phyloP scores from a whole-genome alignment of 306 rosid genomes.

The Amphicarpaea edgeworthii region DNA sequence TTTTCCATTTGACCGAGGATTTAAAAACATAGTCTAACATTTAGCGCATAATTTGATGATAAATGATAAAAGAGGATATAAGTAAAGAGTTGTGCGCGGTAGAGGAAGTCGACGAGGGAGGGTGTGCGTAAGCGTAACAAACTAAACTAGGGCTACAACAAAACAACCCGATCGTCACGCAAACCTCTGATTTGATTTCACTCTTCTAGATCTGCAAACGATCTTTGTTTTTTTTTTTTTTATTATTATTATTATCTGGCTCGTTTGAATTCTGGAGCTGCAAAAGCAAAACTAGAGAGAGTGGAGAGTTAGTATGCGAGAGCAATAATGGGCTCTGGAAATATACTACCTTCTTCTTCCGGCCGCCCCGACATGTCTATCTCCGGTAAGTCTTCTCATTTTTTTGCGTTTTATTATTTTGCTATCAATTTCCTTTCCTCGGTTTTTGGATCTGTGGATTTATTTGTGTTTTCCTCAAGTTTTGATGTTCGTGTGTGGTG shows the following conservation, averaged over 20 bases:
- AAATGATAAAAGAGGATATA: too few relatives aligned
- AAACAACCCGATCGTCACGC: conserved; percentile 44
- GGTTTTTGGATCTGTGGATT: conserved; percentile 43
- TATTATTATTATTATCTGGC: too few relatives aligned
- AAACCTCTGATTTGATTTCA: conserved; percentile 44
- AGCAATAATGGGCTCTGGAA: conserved; percentile 50
- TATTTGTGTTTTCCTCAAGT: not conserved
- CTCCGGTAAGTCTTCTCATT: conserved; percentile 48
- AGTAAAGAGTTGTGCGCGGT: not conserved
- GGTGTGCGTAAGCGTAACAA: conserved; percentile 40
- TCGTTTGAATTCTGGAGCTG: too few relatives aligned
- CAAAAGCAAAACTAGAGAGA: not conserved
- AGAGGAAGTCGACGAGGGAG: not conserved
- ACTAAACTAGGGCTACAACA: conserved; percentile 20
- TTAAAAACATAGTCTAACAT: too few relatives aligned
- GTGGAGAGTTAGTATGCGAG: conserved; percentile 41
- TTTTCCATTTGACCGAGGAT: too few relatives aligned
- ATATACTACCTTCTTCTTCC: conserved; percentile 46
- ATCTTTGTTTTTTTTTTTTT: not conserved
- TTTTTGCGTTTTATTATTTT: not conserved
- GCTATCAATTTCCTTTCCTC: not conserved
- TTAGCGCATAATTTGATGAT: too few relatives aligned
- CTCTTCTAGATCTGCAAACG: conserved; percentile 40
- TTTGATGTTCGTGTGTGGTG: conserved; percentile 24
- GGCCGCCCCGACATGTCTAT: conserved; percentile 42